phyloP scores from a whole-genome alignment of 257 asterid genomes.

The Nicotiana benthamiana region DNA sequence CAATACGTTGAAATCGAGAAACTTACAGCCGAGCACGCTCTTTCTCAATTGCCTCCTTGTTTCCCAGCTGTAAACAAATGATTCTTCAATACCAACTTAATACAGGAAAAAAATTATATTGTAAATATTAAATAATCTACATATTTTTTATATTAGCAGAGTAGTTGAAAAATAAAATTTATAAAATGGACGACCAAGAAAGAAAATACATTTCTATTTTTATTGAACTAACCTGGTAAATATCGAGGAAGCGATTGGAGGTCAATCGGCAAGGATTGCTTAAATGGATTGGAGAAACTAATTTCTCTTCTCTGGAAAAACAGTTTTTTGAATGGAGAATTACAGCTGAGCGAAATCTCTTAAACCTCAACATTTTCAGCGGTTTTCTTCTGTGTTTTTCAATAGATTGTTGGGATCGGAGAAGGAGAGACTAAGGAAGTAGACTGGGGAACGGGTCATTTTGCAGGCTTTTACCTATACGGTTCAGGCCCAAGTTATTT shows the following conservation, averaged over 20 bases:
- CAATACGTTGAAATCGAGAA: neutral
- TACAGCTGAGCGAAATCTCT: slow-evolving; percentile 33
- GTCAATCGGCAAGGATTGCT: slow-evolving; percentile 49
- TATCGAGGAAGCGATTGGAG: slow-evolving; percentile 63
- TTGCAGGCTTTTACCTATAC: neutral
- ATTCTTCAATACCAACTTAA: slow-evolving; percentile 1
- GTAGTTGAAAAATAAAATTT: neutral
- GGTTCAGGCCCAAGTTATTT: neutral
- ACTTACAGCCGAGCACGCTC: slow-evolving; percentile 92
- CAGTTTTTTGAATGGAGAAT: slow-evolving; percentile 18
- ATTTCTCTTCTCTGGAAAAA: slow-evolving; percentile 12
- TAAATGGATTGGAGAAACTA: slow-evolving; percentile 24
- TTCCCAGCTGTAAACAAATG: slow-evolving; percentile 45
- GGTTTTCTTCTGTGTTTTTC: neutral
- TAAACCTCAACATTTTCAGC: slow-evolving; percentile 50
- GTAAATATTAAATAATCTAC: too few species aligned
- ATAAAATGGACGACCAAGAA: neutral
- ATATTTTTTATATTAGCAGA: neutral
- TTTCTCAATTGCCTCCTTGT: slow-evolving; percentile 61
- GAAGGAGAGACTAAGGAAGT: neutral
- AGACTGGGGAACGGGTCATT: neutral
- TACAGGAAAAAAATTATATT: neutral
- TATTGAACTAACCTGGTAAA: slow-evolving; percentile 51
- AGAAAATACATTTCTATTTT: too few species aligned
- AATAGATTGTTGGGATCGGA: neutral